Base-by-base conservation (phyloP, 805 yeast species). In the Ogataea nakhonphanomensis region DNA sequence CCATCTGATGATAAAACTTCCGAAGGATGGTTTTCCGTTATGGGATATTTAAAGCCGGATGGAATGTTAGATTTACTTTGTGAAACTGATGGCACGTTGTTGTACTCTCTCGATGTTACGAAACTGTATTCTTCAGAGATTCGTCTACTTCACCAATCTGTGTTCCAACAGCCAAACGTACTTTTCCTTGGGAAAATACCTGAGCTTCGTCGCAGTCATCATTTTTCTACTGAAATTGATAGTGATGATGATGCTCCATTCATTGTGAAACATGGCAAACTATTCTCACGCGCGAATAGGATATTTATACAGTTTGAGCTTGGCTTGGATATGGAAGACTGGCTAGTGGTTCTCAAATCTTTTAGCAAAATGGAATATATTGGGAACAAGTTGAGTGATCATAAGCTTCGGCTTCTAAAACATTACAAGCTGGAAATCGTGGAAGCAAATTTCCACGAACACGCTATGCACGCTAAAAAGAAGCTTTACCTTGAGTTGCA, bases 1-100 rank as follows among this genome's bases (percentile, higher is more conserved):
- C 57, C 58, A 9, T 7, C 33, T 2, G 39, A 40, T 48, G n/a
- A 54, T 42, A 21, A 36, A 4, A 20, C 39, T 31, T 57, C 63
- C 15, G 85, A 78, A 53, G 79, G 79, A 4, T 84, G 91, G 91
- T 82, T 82, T 54, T 71, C 69, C 37, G 77, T 84, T 1, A 81
- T 79, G 81, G 89, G 85, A 0, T 81, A 78, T 12, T 55, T 84
- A 30, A 77, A 76, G 54, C 73, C 83, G 1, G 70, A 79, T 51
- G 93, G 93, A 3, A 54, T 65, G 4, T 61, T 84, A 24, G 78
- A 83, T 47, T 59, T 84, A 34, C 62, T 81, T 12, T 64, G 76
- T 25, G 87, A 81, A 55, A 68, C 69, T 37, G 89, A 83, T 61
- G 87, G 89, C 1, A 65, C 79, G 1, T 51, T 75, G 10, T 54